Conservation (phyloP, 2,329 filamentous ascomycete species). For the Exophiala xenobiotica region DNA sequence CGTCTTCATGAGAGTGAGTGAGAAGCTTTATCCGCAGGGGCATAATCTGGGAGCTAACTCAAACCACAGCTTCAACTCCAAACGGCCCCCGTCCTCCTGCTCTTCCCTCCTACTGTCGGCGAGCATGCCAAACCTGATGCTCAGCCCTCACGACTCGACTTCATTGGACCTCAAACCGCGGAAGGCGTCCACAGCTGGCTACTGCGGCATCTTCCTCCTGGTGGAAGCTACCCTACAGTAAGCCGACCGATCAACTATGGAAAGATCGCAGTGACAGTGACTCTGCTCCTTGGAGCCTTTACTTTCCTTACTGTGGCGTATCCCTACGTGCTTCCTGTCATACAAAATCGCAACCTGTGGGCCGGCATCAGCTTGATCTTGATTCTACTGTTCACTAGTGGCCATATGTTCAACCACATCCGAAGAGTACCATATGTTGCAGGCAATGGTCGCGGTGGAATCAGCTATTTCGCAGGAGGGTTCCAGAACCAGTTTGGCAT, state of each 20-base stretch:
- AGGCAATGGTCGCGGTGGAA: slow-evolving; percentile 78
- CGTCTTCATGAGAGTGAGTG: slow-evolving; percentile 75
- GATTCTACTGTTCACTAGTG: slow-evolving; percentile 89
- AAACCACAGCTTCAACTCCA: slow-evolving; percentile 74
- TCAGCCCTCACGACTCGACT: slow-evolving; percentile 79
- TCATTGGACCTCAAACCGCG: slow-evolving; percentile 72
- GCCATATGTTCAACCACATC: slow-evolving; percentile 99
- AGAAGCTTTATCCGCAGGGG: not conserved
- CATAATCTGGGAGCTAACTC: slow-evolving; percentile 2
- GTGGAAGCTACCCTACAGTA: slow-evolving; percentile 64
- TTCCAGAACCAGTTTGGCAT: slow-evolving; percentile 93
- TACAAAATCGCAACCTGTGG: slow-evolving; percentile 93
- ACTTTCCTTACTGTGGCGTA: slow-evolving; percentile 70
- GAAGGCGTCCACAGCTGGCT: slow-evolving; percentile 80
- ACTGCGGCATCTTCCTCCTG: slow-evolving; percentile 70
- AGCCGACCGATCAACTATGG: slow-evolving; percentile 84
- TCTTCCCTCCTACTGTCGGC: slow-evolving; percentile 83
- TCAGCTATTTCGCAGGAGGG: slow-evolving; percentile 85
- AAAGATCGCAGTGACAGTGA: slow-evolving; percentile 66
- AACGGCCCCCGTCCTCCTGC: slow-evolving; percentile 85
- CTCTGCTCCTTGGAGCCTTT: slow-evolving; percentile 66
- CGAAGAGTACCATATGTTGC: slow-evolving; percentile 90
- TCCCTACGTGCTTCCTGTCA: slow-evolving; percentile 74
- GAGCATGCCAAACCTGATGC: slow-evolving; percentile 69
- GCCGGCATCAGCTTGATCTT: slow-evolving; percentile 83